Evolutionary conservation across 2,329 filamentous ascomycete genomes (phyloP).

Genomic region (Gaeumannomyces sp.): DNA sequence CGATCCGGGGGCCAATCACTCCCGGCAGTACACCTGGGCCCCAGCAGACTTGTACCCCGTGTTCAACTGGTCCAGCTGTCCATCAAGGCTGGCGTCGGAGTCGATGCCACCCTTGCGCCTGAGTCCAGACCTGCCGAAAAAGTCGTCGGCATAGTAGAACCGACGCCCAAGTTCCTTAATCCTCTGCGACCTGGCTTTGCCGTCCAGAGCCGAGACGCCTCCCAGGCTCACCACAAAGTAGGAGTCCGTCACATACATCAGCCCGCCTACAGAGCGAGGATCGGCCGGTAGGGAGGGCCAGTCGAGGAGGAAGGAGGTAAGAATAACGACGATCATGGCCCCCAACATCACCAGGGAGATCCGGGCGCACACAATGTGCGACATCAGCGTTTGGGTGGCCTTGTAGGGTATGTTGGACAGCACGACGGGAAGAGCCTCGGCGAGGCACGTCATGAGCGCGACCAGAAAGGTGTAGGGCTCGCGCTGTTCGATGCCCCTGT

Average conservation of each 20-base stretch:
- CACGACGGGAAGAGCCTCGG: conserved; percentile 44
- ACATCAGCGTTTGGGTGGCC: conserved; percentile 31
- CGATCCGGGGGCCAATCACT: background rate
- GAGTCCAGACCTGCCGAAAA: conserved; percentile 20
- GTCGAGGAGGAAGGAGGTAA: conserved; percentile 32
- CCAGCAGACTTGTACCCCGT: conserved; percentile 1
- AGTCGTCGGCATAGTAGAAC: conserved; percentile 25
- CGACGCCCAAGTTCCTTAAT: conserved; percentile 23
- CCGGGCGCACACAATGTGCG: conserved; percentile 35
- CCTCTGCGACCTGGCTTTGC: conserved; percentile 19
- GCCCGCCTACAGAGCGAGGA: conserved; percentile 38
- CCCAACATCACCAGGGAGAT: conserved; percentile 32
- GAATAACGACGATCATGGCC: conserved; percentile 35
- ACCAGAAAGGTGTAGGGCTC: conserved; percentile 35
- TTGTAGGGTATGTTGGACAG: conserved; percentile 44
- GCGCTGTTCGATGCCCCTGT: conserved; percentile 26
- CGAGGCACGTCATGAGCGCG: conserved; percentile 36
- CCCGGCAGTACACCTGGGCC: background rate
- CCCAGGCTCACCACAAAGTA: conserved; percentile 22
- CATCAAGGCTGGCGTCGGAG: conserved; percentile 13
- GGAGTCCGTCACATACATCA: conserved; percentile 33
- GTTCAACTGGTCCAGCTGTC: background rate
- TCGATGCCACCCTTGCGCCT: conserved; percentile 20
- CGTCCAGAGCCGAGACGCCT: conserved; percentile 20
- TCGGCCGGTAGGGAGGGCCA: conserved; percentile 41